Percentiles rank a stretch among this genome's conserved stretches.
Evolutionary conservation across 139 green algal species (phyloP).

Genomic region (Tetradesmus obliquus): DNA sequence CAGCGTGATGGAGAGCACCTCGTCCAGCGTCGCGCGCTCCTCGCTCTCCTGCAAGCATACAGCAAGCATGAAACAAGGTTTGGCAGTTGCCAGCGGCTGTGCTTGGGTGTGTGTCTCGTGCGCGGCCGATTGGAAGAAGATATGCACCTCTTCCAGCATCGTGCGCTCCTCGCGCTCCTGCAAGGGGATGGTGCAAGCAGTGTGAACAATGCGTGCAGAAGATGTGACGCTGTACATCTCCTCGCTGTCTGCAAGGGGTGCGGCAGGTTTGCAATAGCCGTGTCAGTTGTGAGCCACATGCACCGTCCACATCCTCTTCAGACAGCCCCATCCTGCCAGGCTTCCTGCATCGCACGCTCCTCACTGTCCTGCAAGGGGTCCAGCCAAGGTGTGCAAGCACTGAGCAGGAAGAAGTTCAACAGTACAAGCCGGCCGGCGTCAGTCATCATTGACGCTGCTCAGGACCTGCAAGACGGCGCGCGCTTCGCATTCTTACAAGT

Average conservation of each 20-base stretch:
- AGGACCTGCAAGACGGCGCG: background rate
- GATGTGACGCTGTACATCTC: too few species aligned
- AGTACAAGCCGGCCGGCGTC: background rate
- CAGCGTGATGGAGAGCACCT: slow-evolving; percentile 38
- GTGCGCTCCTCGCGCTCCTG: too few species aligned
- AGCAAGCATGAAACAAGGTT: background rate
- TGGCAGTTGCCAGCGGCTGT: background rate
- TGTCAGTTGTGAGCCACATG: too few species aligned
- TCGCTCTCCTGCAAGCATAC: slow-evolving; percentile 31
- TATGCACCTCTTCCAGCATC: background rate
- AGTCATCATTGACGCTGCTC: background rate
- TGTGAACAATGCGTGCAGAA: too few species aligned
- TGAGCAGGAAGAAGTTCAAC: background rate
- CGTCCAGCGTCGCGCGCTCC: slow-evolving; percentile 21
- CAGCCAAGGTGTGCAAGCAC: background rate
- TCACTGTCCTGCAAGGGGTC: slow-evolving; percentile 11
- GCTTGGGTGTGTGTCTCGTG: background rate
- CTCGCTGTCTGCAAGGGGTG: too few species aligned
- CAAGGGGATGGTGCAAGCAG: too few species aligned
- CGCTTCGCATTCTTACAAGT: too few species aligned
- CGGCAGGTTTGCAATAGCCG: too few species aligned
- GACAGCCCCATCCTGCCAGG: too few species aligned
- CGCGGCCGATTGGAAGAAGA: background rate
- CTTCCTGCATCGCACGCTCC: background rate
- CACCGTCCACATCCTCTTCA: too few species aligned